Evolutionary conservation across 2,329 filamentous ascomycete species (phyloP), one percentile per base, ranked within the genome.

Genomic region (Colletotrichum sp.): DNA sequence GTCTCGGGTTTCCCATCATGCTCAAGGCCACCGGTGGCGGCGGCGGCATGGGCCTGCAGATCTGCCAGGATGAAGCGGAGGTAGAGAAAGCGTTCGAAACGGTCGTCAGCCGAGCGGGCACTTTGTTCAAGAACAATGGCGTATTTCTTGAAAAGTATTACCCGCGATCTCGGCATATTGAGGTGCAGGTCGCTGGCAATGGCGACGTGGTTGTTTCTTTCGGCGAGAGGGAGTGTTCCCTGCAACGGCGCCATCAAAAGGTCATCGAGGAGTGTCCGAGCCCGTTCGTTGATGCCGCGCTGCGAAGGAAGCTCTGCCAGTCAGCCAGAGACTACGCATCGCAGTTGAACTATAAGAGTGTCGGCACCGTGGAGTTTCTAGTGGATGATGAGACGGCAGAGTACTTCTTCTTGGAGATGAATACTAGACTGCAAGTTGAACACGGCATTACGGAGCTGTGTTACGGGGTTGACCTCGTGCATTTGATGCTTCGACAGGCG

Each of bases 381-480:
- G 80, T 85, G 1, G 83, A 86, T 63, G 78, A 78, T 13, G 75
- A 78, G 9, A 80, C 80, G 0, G 79, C 77, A 0, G 74, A 80
- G 6, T 87, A 85, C 72, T 88, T 88, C 38, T 73, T 73, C 16
- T 36, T 73, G 24, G 71, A 73, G 73, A 88, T 90, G 81, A 88
- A 90, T 86, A 78, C 94, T 0, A 87, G 94, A 10, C 83, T 96
- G 5, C 94, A 96, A 79, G 94, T 96, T 28, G 94, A 96, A 81
- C 94, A 96, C 78, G 93, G 94, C 0, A 93, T 73, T 13, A 61
- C 71, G 6, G 65, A 73, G 28, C 30, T 64, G 26, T 67, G 64
- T 24, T 64, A 55, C 13, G 48, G 52, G 5, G 36, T 75, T 6
- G 73, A 75, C 5, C 43, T 75, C 12, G 73, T 75, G 13, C 69